A percentile compares a stretch with the other conserved stretches of the same genome.
These are phyloP conservation scores for Aspergillus alliaceus DNA, from an alignment of 2,329 filamentous ascomycete genomes.

Conservation along the genomic window DNA sequence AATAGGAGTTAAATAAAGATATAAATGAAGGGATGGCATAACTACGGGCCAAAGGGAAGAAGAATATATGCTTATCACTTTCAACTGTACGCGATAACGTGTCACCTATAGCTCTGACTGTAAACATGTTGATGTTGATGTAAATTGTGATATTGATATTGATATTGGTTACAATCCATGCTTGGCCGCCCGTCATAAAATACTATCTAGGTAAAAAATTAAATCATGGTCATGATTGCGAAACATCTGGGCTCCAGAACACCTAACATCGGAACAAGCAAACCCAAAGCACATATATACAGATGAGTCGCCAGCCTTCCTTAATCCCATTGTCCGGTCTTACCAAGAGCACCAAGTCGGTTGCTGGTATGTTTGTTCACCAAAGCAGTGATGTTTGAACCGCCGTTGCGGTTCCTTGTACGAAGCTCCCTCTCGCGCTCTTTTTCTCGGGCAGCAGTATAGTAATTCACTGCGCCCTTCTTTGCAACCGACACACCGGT, in stretches of 20 bases:
- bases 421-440: conserved; percentile 57
- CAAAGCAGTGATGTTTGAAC: conserved; percentile 36
- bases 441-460: conserved; percentile 55
- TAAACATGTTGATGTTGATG: no score
- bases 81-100: no score
- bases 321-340: conserved; percentile 44
- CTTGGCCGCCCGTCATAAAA: not conserved
- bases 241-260: not conserved
- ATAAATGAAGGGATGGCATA: no score
- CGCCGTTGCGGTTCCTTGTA: conserved; percentile 48
- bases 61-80: no score
- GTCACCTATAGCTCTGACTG: no score
- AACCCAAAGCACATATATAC: not conserved
- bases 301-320: not conserved
- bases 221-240: not conserved
- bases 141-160: not conserved
- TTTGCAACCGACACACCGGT: conserved; percentile 52
- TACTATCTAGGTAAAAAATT: no score
- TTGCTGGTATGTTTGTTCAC: conserved; percentile 40
- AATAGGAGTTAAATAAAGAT: no score
- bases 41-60: no score
- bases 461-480: conserved; percentile 61
- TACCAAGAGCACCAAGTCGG: conserved; percentile 37
- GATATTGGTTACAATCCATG: not conserved
- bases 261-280: not conserved